Percentiles rank a stretch among this genome's conserved stretches.
phyloP scores from a whole-genome alignment of 23 red algal genomes.

The Gracilaria gracilis region DNA sequence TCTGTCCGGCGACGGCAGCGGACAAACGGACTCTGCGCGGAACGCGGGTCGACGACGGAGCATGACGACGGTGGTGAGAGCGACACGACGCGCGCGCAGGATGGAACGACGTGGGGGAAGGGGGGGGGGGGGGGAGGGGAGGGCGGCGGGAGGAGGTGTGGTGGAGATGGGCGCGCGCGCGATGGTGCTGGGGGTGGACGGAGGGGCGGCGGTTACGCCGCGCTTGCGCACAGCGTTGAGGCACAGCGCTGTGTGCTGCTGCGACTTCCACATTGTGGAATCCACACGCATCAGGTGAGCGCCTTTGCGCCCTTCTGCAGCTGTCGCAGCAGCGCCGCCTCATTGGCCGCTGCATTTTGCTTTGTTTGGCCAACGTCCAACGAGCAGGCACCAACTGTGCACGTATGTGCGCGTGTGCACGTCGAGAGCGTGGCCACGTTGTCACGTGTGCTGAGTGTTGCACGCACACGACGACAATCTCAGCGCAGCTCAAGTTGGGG shows the following conservation, averaged over 20 bases:
- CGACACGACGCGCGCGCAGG: neutral
- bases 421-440: neutral
- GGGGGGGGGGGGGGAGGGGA: neutral
- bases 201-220: neutral
- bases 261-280: too few relatives aligned
- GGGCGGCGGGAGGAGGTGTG: neutral
- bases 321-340: neutral
- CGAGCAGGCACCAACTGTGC: neutral
- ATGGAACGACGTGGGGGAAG: neutral
- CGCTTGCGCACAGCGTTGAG: neutral
- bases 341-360: conserved; percentile 28
- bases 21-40: neutral
- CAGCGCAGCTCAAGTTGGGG: neutral
- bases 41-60: neutral
- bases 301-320: neutral
- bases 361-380: neutral
- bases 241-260: too few relatives aligned
- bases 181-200: neutral
- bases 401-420: too few relatives aligned
- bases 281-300: conserved; percentile 5
- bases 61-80: neutral
- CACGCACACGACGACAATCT: neutral
- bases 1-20: neutral
- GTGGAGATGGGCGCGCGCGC: too few relatives aligned
- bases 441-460: too few relatives aligned